Percentiles rank a stretch among this genome's conserved stretches.
Evolutionary conservation across 495 filamentous ascomycete genomes (phyloP).

Genomic region (Penicillium salamii): DNA sequence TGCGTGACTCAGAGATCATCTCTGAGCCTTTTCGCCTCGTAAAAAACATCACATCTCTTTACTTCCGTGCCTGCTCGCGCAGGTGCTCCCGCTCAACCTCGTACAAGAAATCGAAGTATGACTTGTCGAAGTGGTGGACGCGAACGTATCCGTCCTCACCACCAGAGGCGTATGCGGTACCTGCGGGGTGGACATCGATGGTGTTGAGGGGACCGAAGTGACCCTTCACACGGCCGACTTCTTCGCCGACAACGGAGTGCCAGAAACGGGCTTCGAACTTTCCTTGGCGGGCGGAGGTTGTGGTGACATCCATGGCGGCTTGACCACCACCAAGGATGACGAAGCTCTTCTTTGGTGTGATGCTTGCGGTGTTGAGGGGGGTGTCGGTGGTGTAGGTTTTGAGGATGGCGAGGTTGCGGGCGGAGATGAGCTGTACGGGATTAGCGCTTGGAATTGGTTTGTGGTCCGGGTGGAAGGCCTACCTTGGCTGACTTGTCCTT

Average conservation of each 20-base stretch:
- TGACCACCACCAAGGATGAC: slow-evolving; percentile 97
- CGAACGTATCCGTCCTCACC: slow-evolving; percentile 99
- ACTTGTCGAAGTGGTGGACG: slow-evolving; percentile 96
- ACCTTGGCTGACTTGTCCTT: slow-evolving; percentile 98
- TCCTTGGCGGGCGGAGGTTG: slow-evolving; percentile 85
- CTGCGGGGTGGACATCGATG: slow-evolving; percentile 83
- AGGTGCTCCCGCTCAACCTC: slow-evolving; percentile 82
- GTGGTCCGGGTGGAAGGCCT: slow-evolving; percentile 10
- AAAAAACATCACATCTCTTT: slow-evolving; percentile 32
- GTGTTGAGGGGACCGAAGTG: slow-evolving; percentile 95
- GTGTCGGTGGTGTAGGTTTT: slow-evolving; percentile 93
- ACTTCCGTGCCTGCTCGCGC: slow-evolving; percentile 50
- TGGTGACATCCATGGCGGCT: slow-evolving; percentile 99
- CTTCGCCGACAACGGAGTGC: slow-evolving; percentile 89
- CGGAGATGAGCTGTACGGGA: slow-evolving; percentile 63
- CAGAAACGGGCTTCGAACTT: slow-evolving; percentile 99
- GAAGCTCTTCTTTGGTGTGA: slow-evolving; percentile 93
- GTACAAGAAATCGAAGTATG: slow-evolving; percentile 97
- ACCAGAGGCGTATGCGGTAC: slow-evolving; percentile 87
- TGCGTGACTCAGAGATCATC: slow-evolving; percentile 22
- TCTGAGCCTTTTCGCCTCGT: slow-evolving; percentile 40
- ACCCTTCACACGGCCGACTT: slow-evolving; percentile 92
- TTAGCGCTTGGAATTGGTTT: slow-evolving; percentile 3
- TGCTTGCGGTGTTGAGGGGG: slow-evolving; percentile 91
- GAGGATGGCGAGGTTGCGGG: slow-evolving; percentile 80